phyloP scores from a whole-genome alignment of 495 filamentous ascomycete genomes.

The Coniosporium apollinis region DNA sequence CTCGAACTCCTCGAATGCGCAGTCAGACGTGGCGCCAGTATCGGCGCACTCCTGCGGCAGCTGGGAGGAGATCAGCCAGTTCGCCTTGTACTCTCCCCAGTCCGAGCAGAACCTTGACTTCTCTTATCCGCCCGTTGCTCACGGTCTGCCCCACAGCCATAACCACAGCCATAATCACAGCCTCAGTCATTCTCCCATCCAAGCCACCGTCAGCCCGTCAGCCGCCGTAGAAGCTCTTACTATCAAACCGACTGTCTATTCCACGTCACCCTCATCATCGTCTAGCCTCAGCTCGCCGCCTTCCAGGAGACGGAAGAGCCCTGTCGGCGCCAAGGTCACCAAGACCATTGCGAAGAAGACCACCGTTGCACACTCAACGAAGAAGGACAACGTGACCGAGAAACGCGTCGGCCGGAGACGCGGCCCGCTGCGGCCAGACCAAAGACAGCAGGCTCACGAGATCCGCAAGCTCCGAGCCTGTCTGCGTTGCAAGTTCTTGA shows the following conservation, averaged over 20 bases:
- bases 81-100: constrained; percentile 50
- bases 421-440: constrained; percentile 79
- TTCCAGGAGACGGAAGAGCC: constrained; percentile 57
- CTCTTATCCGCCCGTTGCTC: constrained; percentile 9
- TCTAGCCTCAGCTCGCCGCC: constrained; percentile 37
- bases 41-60: constrained; percentile 48
- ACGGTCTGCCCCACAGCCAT: constrained; percentile 13
- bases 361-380: constrained; percentile 49
- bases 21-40: constrained; percentile 38
- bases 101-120: constrained; percentile 20
- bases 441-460: constrained; percentile 84
- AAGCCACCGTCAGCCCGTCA: constrained; percentile 48
- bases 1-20: constrained; percentile 69
- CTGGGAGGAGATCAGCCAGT: constrained; percentile 57
- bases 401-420: constrained; percentile 79
- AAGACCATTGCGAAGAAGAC: constrained; percentile 51
- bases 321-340: constrained; percentile 51
- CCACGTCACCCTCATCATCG: constrained; percentile 29
- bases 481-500: constrained; percentile 90
- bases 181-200: constrained; percentile 25
- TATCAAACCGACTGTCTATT: constrained; percentile 50
- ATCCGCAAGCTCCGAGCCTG: constrained; percentile 85
- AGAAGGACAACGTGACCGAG: constrained; percentile 62
- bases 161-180: constrained; percentile 28
- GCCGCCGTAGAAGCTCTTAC: constrained; percentile 50